Percentiles rank a stretch among this genome's conserved stretches.
These are phyloP conservation scores for Penicillium brevicompactum DNA, from an alignment of 2,329 filamentous ascomycete genomes.

Conservation along the genomic window DNA sequence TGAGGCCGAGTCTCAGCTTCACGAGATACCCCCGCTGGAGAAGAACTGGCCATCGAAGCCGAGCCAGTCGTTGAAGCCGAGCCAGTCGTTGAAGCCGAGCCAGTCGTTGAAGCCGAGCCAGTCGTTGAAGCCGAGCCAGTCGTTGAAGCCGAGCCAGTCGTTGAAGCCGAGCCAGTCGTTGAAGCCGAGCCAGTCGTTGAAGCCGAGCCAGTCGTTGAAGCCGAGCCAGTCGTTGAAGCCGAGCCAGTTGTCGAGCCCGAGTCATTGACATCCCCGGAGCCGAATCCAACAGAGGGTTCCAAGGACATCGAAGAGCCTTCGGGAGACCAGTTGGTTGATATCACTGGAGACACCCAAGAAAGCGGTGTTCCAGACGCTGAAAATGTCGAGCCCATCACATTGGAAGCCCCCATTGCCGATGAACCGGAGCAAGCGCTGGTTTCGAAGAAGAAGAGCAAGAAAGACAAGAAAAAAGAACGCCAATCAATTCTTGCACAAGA, in stretches of 20 bases:
- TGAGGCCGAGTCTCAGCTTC: background rate
- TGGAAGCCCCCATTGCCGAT: conserved; percentile 2
- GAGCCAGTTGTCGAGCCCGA: conserved; percentile 1
- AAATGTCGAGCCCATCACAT: background rate
- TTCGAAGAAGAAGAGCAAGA: conserved; percentile 28
- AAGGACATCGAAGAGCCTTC: conserved; percentile 2
- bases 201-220: background rate
- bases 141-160: background rate
- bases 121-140: conserved; percentile 1
- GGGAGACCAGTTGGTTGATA: background rate
- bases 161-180: background rate
- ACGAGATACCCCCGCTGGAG: background rate
- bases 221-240: background rate
- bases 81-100: background rate
- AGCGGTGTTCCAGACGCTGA: background rate
- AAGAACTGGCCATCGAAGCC: background rate
- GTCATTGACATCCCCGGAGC: background rate
- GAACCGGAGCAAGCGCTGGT: conserved; percentile 5
- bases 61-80: background rate
- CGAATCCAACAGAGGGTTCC: too few species aligned
- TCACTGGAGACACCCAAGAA: background rate
- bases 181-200: conserved; percentile 6
- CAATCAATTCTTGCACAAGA: conserved; percentile 18
- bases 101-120: conserved; percentile 5
- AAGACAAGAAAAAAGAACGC: conserved; percentile 30